Conservation (phyloP, 2,329 filamentous ascomycete genomes). For the Exophiala bonariae region DNA sequence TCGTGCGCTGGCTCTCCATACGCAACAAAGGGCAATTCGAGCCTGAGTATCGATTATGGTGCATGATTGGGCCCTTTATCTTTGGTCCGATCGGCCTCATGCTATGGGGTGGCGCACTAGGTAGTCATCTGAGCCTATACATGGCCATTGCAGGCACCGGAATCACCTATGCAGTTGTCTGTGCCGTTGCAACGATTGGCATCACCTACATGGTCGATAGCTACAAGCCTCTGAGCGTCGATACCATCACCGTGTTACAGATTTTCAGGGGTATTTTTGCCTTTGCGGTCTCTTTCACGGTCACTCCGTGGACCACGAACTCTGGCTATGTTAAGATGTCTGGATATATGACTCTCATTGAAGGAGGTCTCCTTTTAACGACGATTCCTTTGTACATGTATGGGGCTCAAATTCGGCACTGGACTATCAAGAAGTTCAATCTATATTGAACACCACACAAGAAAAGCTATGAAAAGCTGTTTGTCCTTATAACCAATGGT, state of each 20-base stretch:
- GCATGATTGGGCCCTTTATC: not conserved
- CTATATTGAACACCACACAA: not conserved
- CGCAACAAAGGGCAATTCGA: conserved; percentile 50
- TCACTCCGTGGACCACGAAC: conserved; percentile 7
- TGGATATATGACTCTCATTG: conserved; percentile 13
- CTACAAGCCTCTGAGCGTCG: conserved; percentile 8
- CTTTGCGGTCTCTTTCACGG: conserved; percentile 10
- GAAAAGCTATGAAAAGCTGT: conserved; percentile 8
- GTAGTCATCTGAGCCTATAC: not conserved
- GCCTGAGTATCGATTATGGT: conserved; percentile 50
- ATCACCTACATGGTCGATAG: conserved; percentile 15
- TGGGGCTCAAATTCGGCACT: conserved; percentile 2
- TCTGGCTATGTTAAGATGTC: conserved; percentile 8
- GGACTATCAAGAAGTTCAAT: conserved; percentile 4
- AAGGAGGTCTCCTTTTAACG: conserved; percentile 3
- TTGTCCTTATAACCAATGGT: no score
- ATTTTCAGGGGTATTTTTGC: conserved; percentile 6
- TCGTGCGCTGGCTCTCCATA: conserved; percentile 35
- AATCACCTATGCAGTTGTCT: conserved; percentile 9
- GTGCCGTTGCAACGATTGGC: conserved; percentile 7
- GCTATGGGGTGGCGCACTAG: conserved; percentile 5
- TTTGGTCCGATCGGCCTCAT: conserved; percentile 9
- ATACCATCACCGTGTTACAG: conserved; percentile 5
- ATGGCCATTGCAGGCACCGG: conserved; percentile 8
- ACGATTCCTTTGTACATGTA: conserved; percentile 13